These are phyloP conservation scores for Eutypella sp. DNA, from an alignment of 2,329 filamentous ascomycete species.

Conservation along the genomic window DNA sequence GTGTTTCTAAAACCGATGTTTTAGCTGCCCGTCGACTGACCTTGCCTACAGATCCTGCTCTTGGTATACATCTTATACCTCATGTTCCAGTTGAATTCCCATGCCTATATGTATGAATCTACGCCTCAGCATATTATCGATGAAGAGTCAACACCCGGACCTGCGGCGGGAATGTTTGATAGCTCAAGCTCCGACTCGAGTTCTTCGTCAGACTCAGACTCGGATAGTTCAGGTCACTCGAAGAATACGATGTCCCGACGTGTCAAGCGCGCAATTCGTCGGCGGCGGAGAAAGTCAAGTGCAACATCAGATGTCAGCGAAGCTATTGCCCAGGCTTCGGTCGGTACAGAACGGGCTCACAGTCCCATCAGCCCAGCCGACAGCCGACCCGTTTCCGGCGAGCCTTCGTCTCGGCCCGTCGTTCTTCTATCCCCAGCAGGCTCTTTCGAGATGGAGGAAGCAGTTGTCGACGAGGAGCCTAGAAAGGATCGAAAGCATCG, in stretches of 20 bases:
- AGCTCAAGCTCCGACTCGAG: constrained; percentile 55
- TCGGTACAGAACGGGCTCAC: constrained; percentile 32
- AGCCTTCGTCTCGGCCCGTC: constrained; percentile 31
- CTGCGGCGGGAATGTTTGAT: constrained; percentile 76
- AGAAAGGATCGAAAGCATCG: constrained; percentile 33
- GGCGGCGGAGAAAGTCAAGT: constrained; percentile 73
- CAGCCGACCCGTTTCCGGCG: constrained; percentile 36
- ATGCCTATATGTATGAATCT: constrained; percentile 87
- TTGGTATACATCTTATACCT: constrained; percentile 81
- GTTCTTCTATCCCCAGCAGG: constrained; percentile 30
- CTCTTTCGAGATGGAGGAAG: constrained; percentile 39
- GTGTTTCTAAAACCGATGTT: constrained; percentile 28
- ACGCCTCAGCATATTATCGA: constrained; percentile 91
- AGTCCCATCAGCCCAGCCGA: constrained; percentile 22
- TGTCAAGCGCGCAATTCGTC: constrained; percentile 70
- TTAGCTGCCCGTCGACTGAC: constrained; percentile 15
- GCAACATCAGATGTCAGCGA: constrained; percentile 57
- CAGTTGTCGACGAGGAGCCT: constrained; percentile 37
- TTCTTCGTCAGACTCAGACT: constrained; percentile 60
- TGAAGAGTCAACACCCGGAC: constrained; percentile 81
- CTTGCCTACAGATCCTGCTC: constrained; percentile 56
- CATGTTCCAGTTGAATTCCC: constrained; percentile 86
- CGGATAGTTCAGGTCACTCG: constrained; percentile 60
- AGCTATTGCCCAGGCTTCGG: constrained; percentile 29
- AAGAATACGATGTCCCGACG: constrained; percentile 64